These are phyloP conservation scores for Fusarium redolens DNA, from an alignment of 2,329 filamentous ascomycete genomes.

Conservation along the genomic window DNA sequence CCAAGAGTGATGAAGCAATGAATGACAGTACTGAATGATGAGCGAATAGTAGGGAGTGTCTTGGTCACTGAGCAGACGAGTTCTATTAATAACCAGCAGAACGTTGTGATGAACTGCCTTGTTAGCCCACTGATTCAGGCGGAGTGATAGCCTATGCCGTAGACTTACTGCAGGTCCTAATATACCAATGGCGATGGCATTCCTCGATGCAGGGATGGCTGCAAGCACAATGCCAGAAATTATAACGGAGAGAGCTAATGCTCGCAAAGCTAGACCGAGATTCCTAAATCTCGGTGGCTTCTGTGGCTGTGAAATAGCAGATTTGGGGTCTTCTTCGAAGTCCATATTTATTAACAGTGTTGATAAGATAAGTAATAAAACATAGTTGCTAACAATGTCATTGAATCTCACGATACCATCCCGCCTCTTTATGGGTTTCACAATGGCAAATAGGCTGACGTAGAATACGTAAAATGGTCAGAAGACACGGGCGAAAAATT, in stretches of 20 bases:
- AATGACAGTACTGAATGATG: not conserved
- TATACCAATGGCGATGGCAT: not conserved
- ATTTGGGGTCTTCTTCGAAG: not conserved
- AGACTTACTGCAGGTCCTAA: not conserved
- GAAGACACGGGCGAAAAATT: not conserved
- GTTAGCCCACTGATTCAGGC: not conserved
- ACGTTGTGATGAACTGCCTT: not conserved
- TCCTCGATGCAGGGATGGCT: not conserved
- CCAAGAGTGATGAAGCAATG: not conserved
- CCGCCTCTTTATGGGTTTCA: not conserved
- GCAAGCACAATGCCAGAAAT: not conserved
- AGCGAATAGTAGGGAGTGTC: not conserved
- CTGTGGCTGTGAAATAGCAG: not conserved
- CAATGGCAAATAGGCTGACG: not conserved
- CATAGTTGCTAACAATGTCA: not conserved
- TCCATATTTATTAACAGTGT: not conserved
- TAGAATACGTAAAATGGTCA: not conserved
- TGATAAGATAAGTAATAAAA: not conserved
- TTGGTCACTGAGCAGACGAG: not conserved
- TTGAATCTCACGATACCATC: not conserved
- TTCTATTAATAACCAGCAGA: not conserved
- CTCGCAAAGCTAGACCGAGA: not conserved
- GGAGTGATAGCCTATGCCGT: too few species aligned
- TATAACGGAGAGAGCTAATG: rapidly evolving
- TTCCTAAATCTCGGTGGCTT: not conserved